Base-by-base conservation (phyloP, 2,329 filamentous ascomycete species). In the Sphaerostilbella broomeana region DNA sequence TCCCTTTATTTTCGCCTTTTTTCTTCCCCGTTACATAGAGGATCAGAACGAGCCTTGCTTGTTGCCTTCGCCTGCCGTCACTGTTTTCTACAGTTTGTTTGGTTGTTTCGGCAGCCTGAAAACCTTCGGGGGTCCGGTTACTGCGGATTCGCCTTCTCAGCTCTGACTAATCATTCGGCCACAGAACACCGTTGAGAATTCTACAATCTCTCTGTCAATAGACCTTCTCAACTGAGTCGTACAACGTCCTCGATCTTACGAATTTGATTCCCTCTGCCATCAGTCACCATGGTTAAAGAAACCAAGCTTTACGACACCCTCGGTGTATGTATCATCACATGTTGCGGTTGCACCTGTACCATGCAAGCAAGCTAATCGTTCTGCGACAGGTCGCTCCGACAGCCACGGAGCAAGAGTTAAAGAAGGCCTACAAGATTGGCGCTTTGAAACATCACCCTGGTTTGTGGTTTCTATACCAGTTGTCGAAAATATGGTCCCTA, bases 371-470 rank as follows among this genome's bases (percentile, higher is more conserved):
- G 26, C 50, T 59, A 47, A 58, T 42, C 18, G 11, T 24, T 17
- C 41, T 19, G 24, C 35, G 26, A 28, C 51, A 94, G 86, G 85
- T 94, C 52, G 50, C 84, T 54, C 82, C 86, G 49, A 80, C 76
- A 55, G 86, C 85, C 50, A 83, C 83, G 43, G 90, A 97, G 55
- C 71, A 81, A 52, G 84, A 95, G 66, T 70, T 98, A 50, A 95
- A 92, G 72, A 88, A 89, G 58, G 88, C 81, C 53, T 94, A 92
- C 75, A 88, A 86, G 65, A 79, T 82, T 51, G 79, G 80, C 52
- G 86, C 86, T 22, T 68, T 92, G 46, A 92, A 90, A 67, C 84
- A 81, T 63, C 86, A 94, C 58, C 86, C 86, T 60, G 84, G 83
- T 86, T 75, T 50, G 77, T 62, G 43, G n/a, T 32, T 16, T 9